These are phyloP conservation scores for Coemansia sp. DNA, from an alignment of 371 early-diverging fungal species.

Conservation along the genomic window DNA sequence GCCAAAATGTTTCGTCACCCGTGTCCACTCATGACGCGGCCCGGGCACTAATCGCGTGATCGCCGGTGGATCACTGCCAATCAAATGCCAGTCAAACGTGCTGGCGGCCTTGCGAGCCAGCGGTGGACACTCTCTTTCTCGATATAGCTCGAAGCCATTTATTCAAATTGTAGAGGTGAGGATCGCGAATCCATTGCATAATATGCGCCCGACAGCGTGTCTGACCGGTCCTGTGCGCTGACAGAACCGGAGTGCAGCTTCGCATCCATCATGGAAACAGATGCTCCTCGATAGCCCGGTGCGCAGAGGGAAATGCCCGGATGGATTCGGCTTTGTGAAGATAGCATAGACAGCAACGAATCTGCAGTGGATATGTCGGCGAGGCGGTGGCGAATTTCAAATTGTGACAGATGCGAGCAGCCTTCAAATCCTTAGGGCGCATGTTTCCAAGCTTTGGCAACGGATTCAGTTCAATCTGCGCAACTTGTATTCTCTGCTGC, in stretches of 20 bases:
- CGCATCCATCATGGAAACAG: constrained; percentile 17
- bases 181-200: constrained; percentile 26
- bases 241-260: background rate
- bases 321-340: too few relatives aligned
- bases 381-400: too few relatives aligned
- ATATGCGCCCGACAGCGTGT: background rate
- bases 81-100: constrained; percentile 2
- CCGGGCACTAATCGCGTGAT: background rate
- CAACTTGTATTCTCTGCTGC: too few relatives aligned
- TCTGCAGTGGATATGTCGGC: too few relatives aligned
- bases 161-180: constrained; percentile 42
- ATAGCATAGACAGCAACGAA: too few relatives aligned
- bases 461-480: too few relatives aligned
- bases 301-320: too few relatives aligned
- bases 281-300: too few relatives aligned
- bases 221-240: background rate
- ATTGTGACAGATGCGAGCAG: too few relatives aligned
- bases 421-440: too few relatives aligned
- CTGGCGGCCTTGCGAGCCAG: background rate
- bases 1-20: background rate
- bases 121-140: constrained; percentile 13
- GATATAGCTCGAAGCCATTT: constrained; percentile 27
- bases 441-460: too few relatives aligned
- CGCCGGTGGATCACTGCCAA: background rate
- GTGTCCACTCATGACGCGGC: constrained; percentile 5